A percentile compares a stretch with the other conserved stretches of the same genome.
Evolutionary conservation across 2,329 filamentous ascomycete species (phyloP).

Genomic region (Paradendryphiella salina): DNA sequence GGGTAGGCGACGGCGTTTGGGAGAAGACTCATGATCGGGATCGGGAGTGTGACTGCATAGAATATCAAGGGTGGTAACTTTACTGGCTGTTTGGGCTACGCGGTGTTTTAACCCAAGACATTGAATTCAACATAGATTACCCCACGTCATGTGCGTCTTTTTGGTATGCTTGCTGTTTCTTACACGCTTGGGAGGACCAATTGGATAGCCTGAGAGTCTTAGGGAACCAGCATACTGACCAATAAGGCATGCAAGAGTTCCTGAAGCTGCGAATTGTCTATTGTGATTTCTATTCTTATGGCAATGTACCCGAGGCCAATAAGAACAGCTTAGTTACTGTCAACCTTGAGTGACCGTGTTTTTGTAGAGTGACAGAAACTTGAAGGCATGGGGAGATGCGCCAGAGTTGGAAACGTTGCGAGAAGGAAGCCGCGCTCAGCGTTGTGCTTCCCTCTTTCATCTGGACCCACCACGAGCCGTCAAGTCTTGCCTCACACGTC

Average conservation of each 20-base stretch:
- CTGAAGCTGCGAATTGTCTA: background rate
- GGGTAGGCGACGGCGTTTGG: constrained; percentile 33
- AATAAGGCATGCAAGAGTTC: background rate
- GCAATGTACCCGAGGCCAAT: background rate
- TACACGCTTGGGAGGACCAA: background rate
- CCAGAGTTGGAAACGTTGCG: too few relatives aligned
- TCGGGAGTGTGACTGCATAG: constrained; percentile 18
- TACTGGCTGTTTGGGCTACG: constrained; percentile 2
- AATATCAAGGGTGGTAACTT: constrained; percentile 7
- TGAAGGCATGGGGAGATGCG: too few relatives aligned
- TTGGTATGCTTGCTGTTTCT: background rate
- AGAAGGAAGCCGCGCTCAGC: constrained; percentile 17
- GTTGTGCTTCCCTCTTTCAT: constrained; percentile 15
- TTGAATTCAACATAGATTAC: background rate
- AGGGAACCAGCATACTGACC: background rate
- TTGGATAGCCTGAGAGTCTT: background rate
- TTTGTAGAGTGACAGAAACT: too few relatives aligned
- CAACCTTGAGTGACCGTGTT: too few relatives aligned
- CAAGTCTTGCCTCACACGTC: constrained; percentile 1
- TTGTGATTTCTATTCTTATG: too few relatives aligned
- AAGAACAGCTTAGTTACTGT: background rate
- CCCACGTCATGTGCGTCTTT: background rate
- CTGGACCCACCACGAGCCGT: background rate
- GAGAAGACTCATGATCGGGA: constrained; percentile 11
- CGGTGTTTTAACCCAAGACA: background rate